Percentiles rank a stretch among this genome's conserved stretches.
These are phyloP conservation scores for Stropharia rugosoannulata DNA, from an alignment of 768 basidiomycete species.

Conservation along the genomic window DNA sequence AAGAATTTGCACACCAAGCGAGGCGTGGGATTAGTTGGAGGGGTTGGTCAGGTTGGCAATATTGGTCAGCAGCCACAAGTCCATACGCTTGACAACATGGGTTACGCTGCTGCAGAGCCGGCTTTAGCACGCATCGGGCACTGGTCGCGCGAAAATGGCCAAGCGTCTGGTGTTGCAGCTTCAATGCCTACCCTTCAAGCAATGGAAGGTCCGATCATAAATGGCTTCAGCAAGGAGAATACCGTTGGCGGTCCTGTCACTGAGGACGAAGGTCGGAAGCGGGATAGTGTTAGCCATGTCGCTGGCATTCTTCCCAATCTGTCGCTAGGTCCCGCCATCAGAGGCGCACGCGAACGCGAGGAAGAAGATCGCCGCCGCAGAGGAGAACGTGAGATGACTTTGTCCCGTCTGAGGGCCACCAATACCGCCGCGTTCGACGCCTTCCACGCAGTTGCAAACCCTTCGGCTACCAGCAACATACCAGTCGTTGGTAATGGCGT, in stretches of 20 bases:
- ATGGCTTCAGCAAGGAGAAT: conserved; percentile 1
- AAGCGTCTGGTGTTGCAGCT: not conserved
- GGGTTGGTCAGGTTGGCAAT: conserved; percentile 25
- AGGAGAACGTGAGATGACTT: conserved; percentile 44
- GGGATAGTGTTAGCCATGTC: conserved; percentile 13
- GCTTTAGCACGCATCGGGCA: not conserved
- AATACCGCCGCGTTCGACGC: conserved; percentile 67
- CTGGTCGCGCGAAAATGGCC: conserved; percentile 3
- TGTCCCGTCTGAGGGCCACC: conserved; percentile 38
- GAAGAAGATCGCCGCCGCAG: conserved; percentile 44
- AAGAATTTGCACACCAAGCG: conserved; percentile 98
- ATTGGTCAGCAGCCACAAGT: not conserved
- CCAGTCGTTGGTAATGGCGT: conserved; percentile 37
- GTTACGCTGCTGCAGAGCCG: not conserved
- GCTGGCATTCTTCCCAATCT: not conserved
- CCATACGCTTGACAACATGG: not conserved
- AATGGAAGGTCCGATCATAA: not conserved
- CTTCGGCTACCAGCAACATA: not conserved
- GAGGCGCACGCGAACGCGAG: conserved; percentile 63
- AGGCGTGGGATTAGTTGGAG: conserved; percentile 68
- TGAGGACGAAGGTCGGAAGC: conserved; percentile 20
- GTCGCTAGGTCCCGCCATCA: conserved; percentile 23
- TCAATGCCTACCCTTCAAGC: not conserved
- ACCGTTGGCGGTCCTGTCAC: not conserved
- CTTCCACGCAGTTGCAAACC: conserved; percentile 62